Base-by-base conservation (phyloP, 2,329 filamentous ascomycete species). In the Cercospora citrullina region DNA sequence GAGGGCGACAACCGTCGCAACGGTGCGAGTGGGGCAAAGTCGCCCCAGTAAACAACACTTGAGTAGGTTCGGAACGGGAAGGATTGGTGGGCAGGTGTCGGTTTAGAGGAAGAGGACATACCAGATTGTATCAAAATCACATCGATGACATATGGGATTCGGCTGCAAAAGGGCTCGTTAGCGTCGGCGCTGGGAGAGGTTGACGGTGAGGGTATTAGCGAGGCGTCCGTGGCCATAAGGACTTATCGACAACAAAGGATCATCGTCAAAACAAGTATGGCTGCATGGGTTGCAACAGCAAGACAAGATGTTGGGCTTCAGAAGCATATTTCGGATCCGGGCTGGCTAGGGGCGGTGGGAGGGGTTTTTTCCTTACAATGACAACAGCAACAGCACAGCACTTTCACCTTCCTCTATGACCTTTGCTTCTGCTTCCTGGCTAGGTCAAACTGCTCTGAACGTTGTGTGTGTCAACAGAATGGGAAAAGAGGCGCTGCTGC, bases 1-100 rank as follows among this genome's bases (percentile, higher is more conserved):
- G 89, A 84, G 51, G 81, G 83, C 62, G 73, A 75, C 63, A 74
- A 76, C 51, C 80, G 82, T 62, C 81, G 82, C 73, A 83, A 83
- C 66, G 79, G 78, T 42, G 74, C 75, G 45, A 70, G 71, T 45
- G 70, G 69, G 30, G 68, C 72, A 69, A 77, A 78, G 73, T 77
- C 75, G 18, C 76, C 76, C 9, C 75, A 78, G 71, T 78, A 75
- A 69, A 60, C 51, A 53, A n/a, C 39, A 65, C 39, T 31, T 45
- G 48, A 21, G 10, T 3, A 55, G 12, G 23, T 53, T 61, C 26
- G 36, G 36, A 9, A 42, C 5, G 26, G 51, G 33, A 21, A 28
- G 33, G 36, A 59, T 26, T 21, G 28, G 58, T 51, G 28, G 55
- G 57, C 16, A 21, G 23, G 63, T 21, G 55, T 55, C 31, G 59